These are phyloP conservation scores for Colletotrichum godetiae DNA, from an alignment of 2,329 filamentous ascomycete genomes.

Conservation along the genomic window DNA sequence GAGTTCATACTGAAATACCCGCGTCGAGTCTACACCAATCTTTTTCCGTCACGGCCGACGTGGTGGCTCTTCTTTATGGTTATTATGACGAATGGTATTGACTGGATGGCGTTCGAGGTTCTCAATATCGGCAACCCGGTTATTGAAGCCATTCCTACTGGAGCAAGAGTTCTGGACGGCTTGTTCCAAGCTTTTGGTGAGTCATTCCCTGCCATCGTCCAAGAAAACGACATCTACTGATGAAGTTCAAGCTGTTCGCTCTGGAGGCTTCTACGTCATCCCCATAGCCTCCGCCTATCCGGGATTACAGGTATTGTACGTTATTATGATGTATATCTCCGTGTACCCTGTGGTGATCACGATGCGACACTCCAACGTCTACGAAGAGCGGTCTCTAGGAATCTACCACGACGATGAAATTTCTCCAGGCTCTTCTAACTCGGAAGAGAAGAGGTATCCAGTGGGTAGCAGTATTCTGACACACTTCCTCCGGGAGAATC, in stretches of 20 bases:
- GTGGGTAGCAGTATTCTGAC: constrained; percentile 44
- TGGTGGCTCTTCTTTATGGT: constrained; percentile 75
- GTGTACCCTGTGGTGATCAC: constrained; percentile 72
- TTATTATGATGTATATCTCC: constrained; percentile 76
- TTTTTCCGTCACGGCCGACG: constrained; percentile 73
- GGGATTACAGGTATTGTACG: constrained; percentile 69
- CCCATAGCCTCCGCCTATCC: constrained; percentile 67
- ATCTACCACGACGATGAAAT: constrained; percentile 58
- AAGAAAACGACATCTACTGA: not conserved
- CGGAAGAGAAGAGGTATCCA: constrained; percentile 38
- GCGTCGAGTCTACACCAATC: constrained; percentile 69
- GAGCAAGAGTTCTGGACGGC: constrained; percentile 70
- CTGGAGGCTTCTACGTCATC: constrained; percentile 75
- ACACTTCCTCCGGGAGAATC: constrained; percentile 8
- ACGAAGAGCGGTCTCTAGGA: constrained; percentile 75
- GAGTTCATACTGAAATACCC: constrained; percentile 67
- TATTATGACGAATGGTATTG: constrained; percentile 68
- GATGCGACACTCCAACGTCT: constrained; percentile 77
- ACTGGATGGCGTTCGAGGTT: constrained; percentile 75
- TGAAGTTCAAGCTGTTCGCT: constrained; percentile 63
- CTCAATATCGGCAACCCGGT: constrained; percentile 71
- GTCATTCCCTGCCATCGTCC: constrained; percentile 21
- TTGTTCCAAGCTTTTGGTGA: constrained; percentile 71
- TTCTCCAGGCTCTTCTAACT: too few species aligned
- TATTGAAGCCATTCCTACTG: constrained; percentile 61